Conservation (phyloP, 2,329 filamentous ascomycete species). For the Coniosporium uncinatum region DNA sequence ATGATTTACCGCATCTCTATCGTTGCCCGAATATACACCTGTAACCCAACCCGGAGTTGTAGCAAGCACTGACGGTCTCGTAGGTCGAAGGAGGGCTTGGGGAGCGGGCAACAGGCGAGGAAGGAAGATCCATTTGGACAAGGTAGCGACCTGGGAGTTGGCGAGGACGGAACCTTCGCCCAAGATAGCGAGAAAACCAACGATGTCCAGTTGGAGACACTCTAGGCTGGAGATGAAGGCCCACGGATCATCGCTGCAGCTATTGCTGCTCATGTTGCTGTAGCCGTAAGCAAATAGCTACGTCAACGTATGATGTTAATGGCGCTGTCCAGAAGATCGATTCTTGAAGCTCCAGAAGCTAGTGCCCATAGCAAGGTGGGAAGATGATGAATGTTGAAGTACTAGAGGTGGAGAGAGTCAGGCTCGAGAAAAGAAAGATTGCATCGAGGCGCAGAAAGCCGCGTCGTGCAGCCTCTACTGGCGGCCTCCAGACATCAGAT, state of each 20-base stretch:
- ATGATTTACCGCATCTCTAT: conserved; percentile 38
- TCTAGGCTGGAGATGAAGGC: conserved; percentile 11
- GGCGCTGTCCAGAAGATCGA: too few species aligned
- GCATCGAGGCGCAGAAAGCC: too few species aligned
- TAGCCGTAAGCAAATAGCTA: too few species aligned
- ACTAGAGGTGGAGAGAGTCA: too few species aligned
- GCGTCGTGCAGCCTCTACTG: too few species aligned
- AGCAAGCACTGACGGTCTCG: conserved; percentile 33
- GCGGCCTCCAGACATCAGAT: too few species aligned
- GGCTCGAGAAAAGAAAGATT: too few species aligned
- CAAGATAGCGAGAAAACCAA: conserved; percentile 48
- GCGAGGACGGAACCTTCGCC: conserved; percentile 43
- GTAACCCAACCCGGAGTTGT: conserved; percentile 32
- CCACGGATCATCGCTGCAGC: background rate
- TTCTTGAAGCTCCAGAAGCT: too few species aligned
- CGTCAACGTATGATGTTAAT: too few species aligned
- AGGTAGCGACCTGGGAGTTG: conserved; percentile 42
- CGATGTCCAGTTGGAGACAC: conserved; percentile 45
- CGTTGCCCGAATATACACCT: conserved; percentile 40
- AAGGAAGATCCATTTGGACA: conserved; percentile 41
- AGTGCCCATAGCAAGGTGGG: too few species aligned
- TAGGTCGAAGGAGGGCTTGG: conserved; percentile 40
- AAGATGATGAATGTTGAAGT: too few species aligned
- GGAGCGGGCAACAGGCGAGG: conserved; percentile 44
- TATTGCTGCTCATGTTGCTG: too few species aligned